phyloP scores from a whole-genome alignment of 1,284 basidiomycete genomes.

The Neonothopanus nambi region DNA sequence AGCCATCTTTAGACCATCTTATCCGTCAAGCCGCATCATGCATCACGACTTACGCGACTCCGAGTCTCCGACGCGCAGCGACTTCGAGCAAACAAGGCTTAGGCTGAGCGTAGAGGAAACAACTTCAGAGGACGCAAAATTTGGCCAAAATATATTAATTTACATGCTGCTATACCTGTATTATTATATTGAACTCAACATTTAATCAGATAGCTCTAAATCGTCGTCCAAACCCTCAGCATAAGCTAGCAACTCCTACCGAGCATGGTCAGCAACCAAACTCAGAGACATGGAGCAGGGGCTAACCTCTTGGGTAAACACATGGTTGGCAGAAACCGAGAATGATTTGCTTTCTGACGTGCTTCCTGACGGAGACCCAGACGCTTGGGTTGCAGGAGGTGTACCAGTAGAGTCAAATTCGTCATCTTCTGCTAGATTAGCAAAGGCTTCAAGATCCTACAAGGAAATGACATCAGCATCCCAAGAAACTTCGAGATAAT shows the following conservation, averaged over 20 bases:
- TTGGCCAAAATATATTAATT: too few species aligned
- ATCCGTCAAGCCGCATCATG: too few species aligned
- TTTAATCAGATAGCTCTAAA: neutral
- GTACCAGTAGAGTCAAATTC: neutral
- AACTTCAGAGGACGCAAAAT: too few species aligned
- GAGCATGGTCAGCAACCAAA: neutral
- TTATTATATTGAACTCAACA: too few species aligned
- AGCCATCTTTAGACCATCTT: too few species aligned
- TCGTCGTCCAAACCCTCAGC: constrained; percentile 9
- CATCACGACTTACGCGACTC: too few species aligned
- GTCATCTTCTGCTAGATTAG: neutral
- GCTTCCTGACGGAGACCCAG: too few species aligned
- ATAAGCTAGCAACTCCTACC: constrained; percentile 5
- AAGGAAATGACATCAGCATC: neutral
- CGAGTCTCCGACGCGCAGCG: too few species aligned
- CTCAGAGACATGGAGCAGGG: neutral
- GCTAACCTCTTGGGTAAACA: constrained; percentile 6
- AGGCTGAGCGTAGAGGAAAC: too few species aligned
- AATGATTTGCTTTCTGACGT: neutral
- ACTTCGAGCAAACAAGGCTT: too few species aligned
- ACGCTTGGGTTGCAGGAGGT: neutral
- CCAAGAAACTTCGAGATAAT: neutral
- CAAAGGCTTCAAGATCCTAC: constrained; percentile 4
- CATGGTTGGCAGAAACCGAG: neutral
- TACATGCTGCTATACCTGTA: too few species aligned